These are phyloP conservation scores for Aechmea fasciata DNA, from an alignment of 176 grass and related monocot species.

Conservation along the genomic window DNA sequence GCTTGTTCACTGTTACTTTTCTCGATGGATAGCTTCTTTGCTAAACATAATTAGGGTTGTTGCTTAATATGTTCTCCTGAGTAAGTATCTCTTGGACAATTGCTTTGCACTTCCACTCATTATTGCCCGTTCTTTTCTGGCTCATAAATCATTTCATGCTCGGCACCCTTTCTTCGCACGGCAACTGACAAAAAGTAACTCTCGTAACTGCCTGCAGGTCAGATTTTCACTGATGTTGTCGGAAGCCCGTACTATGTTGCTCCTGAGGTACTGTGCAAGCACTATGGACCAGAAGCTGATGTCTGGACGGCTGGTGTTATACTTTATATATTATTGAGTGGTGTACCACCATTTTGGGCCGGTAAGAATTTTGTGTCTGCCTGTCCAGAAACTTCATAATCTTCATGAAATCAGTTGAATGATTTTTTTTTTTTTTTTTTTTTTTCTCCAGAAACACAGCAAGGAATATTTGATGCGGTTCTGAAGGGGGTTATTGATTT, in stretches of 20 bases:
- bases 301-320: slow-evolving; percentile 95
- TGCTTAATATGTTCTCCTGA: too few relatives aligned
- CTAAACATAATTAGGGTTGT: too few relatives aligned
- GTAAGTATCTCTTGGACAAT: too few relatives aligned
- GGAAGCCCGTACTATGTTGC: slow-evolving; percentile 92
- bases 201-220: slow-evolving; percentile 26
- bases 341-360: slow-evolving; percentile 84
- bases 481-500: slow-evolving; percentile 90
- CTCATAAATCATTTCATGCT: too few relatives aligned
- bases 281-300: slow-evolving; percentile 76
- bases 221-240: slow-evolving; percentile 76
- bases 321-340: slow-evolving; percentile 74
- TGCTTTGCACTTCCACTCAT: too few relatives aligned
- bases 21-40: too few relatives aligned
- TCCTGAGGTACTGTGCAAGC: slow-evolving; percentile 68
- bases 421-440: background rate
- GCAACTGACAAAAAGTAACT: too few relatives aligned
- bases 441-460: slow-evolving; percentile 16
- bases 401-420: background rate
- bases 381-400: background rate
- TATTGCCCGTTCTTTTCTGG: too few relatives aligned
- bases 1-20: too few relatives aligned
- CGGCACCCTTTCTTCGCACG: too few relatives aligned
- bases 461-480: slow-evolving; percentile 99
- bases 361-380: slow-evolving; percentile 20